These are phyloP conservation scores for Suillus placidus DNA, from an alignment of 768 basidiomycete genomes.

Conservation along the genomic window DNA sequence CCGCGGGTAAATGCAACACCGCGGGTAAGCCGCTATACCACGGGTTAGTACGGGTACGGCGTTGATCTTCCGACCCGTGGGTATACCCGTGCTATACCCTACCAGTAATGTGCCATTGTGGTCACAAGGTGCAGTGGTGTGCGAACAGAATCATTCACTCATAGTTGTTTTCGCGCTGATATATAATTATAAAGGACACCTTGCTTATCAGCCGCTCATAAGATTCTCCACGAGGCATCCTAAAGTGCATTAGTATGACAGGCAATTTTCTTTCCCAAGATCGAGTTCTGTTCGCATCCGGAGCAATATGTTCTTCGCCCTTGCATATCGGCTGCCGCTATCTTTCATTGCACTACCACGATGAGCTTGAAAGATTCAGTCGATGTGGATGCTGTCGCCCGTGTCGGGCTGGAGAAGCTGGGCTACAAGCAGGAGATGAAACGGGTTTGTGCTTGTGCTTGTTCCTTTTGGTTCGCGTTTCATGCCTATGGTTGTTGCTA, in stretches of 20 bases:
- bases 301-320: background rate
- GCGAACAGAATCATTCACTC: too few relatives aligned
- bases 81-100: too few relatives aligned
- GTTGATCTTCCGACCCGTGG: too few relatives aligned
- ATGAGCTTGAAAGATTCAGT: conserved; percentile 19
- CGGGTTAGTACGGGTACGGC: too few relatives aligned
- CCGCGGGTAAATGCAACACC: background rate
- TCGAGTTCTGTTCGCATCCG: background rate
- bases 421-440: conserved; percentile 61
- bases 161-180: background rate
- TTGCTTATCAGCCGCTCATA: background rate
- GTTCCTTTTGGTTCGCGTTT: background rate
- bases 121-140: background rate
- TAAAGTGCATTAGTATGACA: background rate
- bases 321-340: background rate
- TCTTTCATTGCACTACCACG: background rate
- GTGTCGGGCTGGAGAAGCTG: conserved; percentile 48
- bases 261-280: background rate
- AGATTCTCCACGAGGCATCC: background rate
- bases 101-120: background rate
- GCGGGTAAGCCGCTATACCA: too few relatives aligned
- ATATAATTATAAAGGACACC: background rate
- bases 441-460: conserved; percentile 37
- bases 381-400: conserved; percentile 32
- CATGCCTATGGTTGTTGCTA: conserved; percentile 19